phyloP scores from a whole-genome alignment of 179 eudicot genomes.

The Vitellaria paradoxa region DNA sequence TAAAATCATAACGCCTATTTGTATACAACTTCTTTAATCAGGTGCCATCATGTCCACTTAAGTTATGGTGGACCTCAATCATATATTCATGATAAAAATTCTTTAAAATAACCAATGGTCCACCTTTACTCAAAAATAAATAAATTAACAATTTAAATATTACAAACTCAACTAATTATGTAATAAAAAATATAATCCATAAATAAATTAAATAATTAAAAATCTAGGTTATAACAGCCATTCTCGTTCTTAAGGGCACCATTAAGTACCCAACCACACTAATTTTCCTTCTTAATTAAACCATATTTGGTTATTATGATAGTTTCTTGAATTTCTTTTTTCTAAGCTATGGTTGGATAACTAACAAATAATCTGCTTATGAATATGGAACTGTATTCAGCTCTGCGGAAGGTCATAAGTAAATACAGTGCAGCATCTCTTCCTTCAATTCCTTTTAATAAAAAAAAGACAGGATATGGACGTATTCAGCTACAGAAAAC shows the following conservation, averaged over 20 bases:
- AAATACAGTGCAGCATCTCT: slow-evolving; percentile 49
- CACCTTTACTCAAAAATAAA: no score
- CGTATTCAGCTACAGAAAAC: slow-evolving; percentile 48
- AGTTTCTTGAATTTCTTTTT: slow-evolving; percentile 1
- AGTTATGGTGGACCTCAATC: no score
- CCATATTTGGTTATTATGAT: background rate
- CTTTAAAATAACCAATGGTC: no score
- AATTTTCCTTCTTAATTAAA: no score
- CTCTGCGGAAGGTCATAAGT: slow-evolving; percentile 54
- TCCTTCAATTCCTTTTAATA: slow-evolving; percentile 61
- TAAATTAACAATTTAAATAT: no score
- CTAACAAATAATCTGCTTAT: background rate
- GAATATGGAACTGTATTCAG: slow-evolving; percentile 39
- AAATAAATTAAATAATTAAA: no score
- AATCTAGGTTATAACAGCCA: background rate
- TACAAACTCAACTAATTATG: no score
- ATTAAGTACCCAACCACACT: background rate
- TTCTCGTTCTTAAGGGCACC: background rate
- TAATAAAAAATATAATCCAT: no score
- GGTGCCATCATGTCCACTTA: no score
- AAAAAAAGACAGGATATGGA: slow-evolving; percentile 69
- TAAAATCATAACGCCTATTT: no score
- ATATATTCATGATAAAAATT: no score
- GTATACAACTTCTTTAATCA: no score
- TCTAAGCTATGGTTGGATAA: background rate